Conservation (phyloP, 2,329 filamentous ascomycete species). For the Aspergillus flavus region DNA sequence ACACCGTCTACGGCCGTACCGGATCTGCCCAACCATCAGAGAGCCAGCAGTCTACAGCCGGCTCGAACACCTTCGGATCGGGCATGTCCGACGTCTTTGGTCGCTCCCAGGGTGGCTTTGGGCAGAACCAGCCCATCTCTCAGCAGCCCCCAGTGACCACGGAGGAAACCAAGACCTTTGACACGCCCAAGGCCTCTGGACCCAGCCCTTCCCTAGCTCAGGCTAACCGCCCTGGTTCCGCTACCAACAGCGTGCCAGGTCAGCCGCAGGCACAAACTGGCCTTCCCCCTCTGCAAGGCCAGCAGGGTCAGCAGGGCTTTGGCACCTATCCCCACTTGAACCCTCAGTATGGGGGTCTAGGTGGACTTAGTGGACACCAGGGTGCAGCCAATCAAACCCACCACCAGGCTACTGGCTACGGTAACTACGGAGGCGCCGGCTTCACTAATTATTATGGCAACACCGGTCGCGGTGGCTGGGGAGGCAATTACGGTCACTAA, state of each 20-base stretch:
- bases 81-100: conserved; percentile 63
- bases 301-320: conserved; percentile 58
- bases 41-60: conserved; percentile 53
- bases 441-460: conserved; percentile 49
- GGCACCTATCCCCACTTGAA: conserved; percentile 59
- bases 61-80: conserved; percentile 51
- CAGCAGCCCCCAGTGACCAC: conserved; percentile 50
- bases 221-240: conserved; percentile 64
- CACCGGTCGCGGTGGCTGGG: conserved; percentile 48
- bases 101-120: conserved; percentile 60
- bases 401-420: conserved; percentile 46
- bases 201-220: conserved; percentile 65
- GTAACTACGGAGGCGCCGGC: conserved; percentile 45
- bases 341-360: conserved; percentile 55
- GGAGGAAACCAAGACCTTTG: conserved; percentile 63
- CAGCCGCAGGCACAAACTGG: conserved; percentile 54
- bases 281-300: conserved; percentile 57
- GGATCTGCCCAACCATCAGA: conserved; percentile 61
- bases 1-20: conserved; percentile 63
- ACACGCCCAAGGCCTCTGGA: conserved; percentile 58
- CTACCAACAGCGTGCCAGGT: conserved; percentile 60
- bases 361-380: conserved; percentile 46
- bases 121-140: conserved; percentile 55
- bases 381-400: conserved; percentile 42
- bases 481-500: conserved; percentile 51